Conservation (phyloP, 257 asterid genomes). For the Orobanche coerulescens region DNA sequence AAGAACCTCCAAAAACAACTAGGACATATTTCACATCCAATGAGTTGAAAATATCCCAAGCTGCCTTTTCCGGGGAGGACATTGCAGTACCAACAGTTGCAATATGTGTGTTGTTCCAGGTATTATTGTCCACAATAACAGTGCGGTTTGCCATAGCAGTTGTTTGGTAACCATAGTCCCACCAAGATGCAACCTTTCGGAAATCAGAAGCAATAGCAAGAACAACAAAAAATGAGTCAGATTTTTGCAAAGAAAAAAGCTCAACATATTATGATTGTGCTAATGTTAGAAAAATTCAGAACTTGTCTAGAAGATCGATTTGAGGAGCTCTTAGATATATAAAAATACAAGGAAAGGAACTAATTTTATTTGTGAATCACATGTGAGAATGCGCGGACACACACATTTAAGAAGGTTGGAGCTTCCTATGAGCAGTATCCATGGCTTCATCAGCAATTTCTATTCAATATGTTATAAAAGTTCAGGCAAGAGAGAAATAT, state of each 20-base stretch:
- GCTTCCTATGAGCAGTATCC: background rate
- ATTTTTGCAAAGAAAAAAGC: background rate
- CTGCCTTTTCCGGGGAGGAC: conserved; percentile 98
- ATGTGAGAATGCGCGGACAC: background rate
- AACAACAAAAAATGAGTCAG: conserved; percentile 1
- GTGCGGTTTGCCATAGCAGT: conserved; percentile 99
- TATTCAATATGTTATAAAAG: background rate
- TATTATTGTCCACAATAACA: conserved; percentile 92
- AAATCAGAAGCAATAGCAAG: conserved; percentile 23
- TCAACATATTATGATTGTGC: background rate
- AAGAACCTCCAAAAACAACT: conserved; percentile 91
- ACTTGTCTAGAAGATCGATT: background rate
- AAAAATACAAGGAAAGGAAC: too few species aligned
- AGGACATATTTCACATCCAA: conserved; percentile 98
- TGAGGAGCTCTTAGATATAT: too few species aligned
- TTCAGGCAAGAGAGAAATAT: background rate
- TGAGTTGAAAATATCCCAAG: conserved; percentile 92
- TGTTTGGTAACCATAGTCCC: conserved; percentile 99
- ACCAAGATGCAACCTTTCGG: conserved; percentile 97
- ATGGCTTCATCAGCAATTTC: background rate
- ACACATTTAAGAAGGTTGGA: background rate
- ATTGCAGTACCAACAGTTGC: conserved; percentile 99
- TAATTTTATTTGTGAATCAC: background rate
- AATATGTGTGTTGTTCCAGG: conserved; percentile 98
- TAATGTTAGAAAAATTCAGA: conserved; percentile 8